A percentile compares a stretch with the other conserved stretches of the same genome.
These are phyloP conservation scores for Pouteria glomerata DNA, from an alignment of 148 eudicot species.

Conservation along the genomic window DNA sequence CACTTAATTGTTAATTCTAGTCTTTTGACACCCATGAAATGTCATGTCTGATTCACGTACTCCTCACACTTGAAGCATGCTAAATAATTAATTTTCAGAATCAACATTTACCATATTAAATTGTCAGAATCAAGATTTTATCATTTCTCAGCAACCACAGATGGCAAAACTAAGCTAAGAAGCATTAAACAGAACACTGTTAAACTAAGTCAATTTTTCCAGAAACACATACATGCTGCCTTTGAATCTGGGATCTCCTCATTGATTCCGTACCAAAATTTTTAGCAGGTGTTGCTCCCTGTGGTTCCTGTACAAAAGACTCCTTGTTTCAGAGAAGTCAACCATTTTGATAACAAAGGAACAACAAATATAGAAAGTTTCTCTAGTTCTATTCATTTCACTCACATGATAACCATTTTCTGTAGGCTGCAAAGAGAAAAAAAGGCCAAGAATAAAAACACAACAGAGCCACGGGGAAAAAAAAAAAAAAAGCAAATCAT, in stretches of 20 bases:
- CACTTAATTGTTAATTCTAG: no score
- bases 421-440: constrained; percentile 29
- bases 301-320: constrained; percentile 42
- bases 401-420: constrained; percentile 49
- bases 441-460: constrained; percentile 9
- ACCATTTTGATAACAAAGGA: neutral
- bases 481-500: neutral
- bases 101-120: no score
- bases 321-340: constrained; percentile 1
- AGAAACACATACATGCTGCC: constrained; percentile 57
- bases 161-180: neutral
- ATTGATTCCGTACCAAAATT: constrained; percentile 50
- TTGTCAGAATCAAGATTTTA: neutral
- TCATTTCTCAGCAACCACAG: neutral
- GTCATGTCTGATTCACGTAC: neutral
- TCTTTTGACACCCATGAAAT: neutral
- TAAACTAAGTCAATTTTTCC: neutral
- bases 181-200: neutral
- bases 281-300: constrained; percentile 39
- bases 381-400: constrained; percentile 20
- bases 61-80: neutral
- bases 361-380: constrained; percentile 2
- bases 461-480: constrained; percentile 4
- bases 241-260: constrained; percentile 61
- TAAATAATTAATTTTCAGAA: no score